Evolutionary conservation across 139 green algal species (phyloP), one percentile per base, ranked within the genome.

Genomic region (Auxenochlorella pyrenoidosa): DNA sequence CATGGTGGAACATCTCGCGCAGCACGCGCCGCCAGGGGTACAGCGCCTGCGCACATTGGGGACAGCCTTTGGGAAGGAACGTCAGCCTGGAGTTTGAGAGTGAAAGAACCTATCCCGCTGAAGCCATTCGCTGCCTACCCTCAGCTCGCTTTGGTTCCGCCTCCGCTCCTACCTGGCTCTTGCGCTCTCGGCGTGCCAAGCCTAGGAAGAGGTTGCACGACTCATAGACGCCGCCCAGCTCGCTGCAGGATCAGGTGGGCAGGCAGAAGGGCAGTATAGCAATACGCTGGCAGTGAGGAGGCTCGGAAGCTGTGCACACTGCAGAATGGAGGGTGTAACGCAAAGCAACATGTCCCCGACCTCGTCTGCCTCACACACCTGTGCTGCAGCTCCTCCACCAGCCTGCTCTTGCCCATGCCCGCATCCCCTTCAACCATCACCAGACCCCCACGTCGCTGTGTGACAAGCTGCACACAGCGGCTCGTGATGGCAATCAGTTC

Each of bases 371-470:
- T 68, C 59, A 18, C 59, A 26, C 51, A 84, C 82, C 85, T 90
- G 82, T 90, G 83, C 85, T 92, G 87, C 41, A 97, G 87, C 87
- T 96, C 93, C 59, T 90, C 89, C n/a, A 96, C 75, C 88, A 97
- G 90, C 84, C 93, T 91, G 58, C 86, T 94, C 88, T 97, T 96
- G 83, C 94, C 94, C 89, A 94, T 93, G 75, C 93, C 93, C 0
- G 94, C 90, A 36, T 94, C 92, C 15, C 94, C 94, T 84, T 96
- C 94, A 5, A 97, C 84, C 43, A 96, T 47, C 44, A 96, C 91
- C 60, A 91, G 86, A 26, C 94, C 93, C 28, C 92, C 92, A 0
- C 59, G 47, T 91, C 66, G 51, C 90, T 87, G 28, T 32, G 86
- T 44, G 44, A 87, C 88, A 82, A 94, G 90, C 75, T 93, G 86